Base-by-base conservation (phyloP, 805 yeast species). In the Komagataella mondaviorum region DNA sequence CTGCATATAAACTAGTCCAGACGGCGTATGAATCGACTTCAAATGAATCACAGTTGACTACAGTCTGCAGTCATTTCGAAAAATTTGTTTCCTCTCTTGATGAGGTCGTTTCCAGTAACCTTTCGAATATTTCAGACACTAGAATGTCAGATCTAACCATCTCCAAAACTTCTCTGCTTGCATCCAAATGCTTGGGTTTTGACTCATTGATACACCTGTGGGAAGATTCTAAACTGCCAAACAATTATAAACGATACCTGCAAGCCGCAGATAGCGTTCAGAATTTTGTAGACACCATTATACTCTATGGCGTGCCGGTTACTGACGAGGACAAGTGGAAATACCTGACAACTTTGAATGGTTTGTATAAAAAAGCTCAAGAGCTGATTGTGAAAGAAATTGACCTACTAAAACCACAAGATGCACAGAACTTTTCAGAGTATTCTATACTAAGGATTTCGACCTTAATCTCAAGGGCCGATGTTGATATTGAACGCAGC, bases 401-500 rank as follows among this genome's bases (percentile, higher is more conserved):
- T 7, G 43, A 48, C 7, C 53, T 50, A 30, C 51, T 49, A 10
- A 51, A 51, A 12, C 56, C 55, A n/a, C 51, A 54, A 23, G 65
- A 59, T 45, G 45, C 51, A 5, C 45, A 53, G 5, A 51, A 52
- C 10, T 56, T 67, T 3, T 55, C 63, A 30, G 73, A 72, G 52
- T 53, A 75, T 2, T 64, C 75, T 53, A 30, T 30, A 30, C 14
- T 30, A 14, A 30, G 39, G 39, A 30, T 30, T 8, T 66, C 71
- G 6, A 62, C 77, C 1, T 56, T 70, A 36, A 71, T 76, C n/a
- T 78, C 75, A 36, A 63, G 82, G 49, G 71, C 78, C 1, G 83
- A 78, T 57, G 67, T 77, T 3, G 81, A 76, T 51, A 57, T 75
- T 10, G 80, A 76, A 57, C 63, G 81, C 51, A 63, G 72, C n/a